These are phyloP conservation scores for Physcia stellaris DNA, from an alignment of 495 filamentous ascomycete genomes.

Conservation along the genomic window DNA sequence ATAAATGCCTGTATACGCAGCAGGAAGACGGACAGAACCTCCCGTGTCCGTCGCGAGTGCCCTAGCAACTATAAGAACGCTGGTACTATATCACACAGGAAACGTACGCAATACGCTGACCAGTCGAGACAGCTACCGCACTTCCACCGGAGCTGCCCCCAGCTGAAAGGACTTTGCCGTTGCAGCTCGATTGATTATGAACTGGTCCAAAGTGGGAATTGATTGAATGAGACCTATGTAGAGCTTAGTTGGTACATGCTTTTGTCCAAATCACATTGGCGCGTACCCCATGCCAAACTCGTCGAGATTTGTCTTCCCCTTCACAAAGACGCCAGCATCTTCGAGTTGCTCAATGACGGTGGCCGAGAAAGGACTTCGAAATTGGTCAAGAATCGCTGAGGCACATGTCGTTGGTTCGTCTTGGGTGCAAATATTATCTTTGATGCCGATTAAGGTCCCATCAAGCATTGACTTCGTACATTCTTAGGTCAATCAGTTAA, in stretches of 20 bases:
- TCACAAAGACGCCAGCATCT: slow-evolving; percentile 47
- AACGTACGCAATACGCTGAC: slow-evolving; percentile 51
- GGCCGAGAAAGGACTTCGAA: slow-evolving; percentile 67
- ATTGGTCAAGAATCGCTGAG: slow-evolving; percentile 57
- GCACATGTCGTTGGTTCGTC: slow-evolving; percentile 65
- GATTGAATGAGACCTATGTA: slow-evolving; percentile 52
- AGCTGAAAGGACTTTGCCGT: slow-evolving; percentile 41
- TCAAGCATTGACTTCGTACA: too few relatives aligned
- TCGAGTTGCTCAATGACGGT: slow-evolving; percentile 61
- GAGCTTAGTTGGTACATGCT: slow-evolving; percentile 1
- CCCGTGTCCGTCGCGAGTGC: slow-evolving; percentile 92
- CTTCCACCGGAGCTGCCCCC: slow-evolving; percentile 93
- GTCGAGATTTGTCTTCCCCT: slow-evolving; percentile 84
- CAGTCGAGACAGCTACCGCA: slow-evolving; percentile 66
- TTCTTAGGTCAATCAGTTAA: too few relatives aligned
- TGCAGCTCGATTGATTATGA: slow-evolving; percentile 24
- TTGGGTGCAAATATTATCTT: slow-evolving; percentile 78
- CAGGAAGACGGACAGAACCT: slow-evolving; percentile 81
- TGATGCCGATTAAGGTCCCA: slow-evolving; percentile 57
- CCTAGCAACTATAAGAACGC: too few relatives aligned
- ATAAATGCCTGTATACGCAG: slow-evolving; percentile 74
- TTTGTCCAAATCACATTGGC: background rate
- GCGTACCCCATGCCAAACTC: slow-evolving; percentile 88
- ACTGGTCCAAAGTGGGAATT: slow-evolving; percentile 63
- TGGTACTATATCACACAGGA: too few relatives aligned